Conservation (phyloP, 257 asterid genomes). For the Paulownia fortunei region DNA sequence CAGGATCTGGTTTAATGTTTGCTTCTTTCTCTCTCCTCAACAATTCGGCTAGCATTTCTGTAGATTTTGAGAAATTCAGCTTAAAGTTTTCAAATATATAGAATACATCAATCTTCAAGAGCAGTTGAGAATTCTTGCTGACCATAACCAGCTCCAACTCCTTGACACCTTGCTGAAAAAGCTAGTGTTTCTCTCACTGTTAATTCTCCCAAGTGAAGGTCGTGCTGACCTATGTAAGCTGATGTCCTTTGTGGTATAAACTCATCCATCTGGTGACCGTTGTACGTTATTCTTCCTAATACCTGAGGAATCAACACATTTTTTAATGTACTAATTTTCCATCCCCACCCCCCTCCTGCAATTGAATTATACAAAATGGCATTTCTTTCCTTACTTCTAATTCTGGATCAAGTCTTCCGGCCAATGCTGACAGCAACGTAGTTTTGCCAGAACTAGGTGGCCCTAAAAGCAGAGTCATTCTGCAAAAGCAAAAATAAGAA, state of each 20-base stretch:
- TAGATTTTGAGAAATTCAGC: slow-evolving; percentile 7
- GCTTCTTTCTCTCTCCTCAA: slow-evolving; percentile 80
- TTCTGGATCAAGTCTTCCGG: slow-evolving; percentile 69
- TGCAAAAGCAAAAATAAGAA: slow-evolving; percentile 35
- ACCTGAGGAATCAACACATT: slow-evolving; percentile 39
- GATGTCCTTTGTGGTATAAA: slow-evolving; percentile 78
- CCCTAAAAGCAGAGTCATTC: slow-evolving; percentile 74
- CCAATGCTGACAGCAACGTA: slow-evolving; percentile 69
- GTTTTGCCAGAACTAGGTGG: slow-evolving; percentile 89
- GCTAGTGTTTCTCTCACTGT: slow-evolving; percentile 88
- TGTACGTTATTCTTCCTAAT: slow-evolving; percentile 66
- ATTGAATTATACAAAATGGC: background rate
- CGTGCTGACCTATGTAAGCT: slow-evolving; percentile 78
- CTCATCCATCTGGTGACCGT: slow-evolving; percentile 65
- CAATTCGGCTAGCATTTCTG: slow-evolving; percentile 72
- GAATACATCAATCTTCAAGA: background rate
- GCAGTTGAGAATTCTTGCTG: slow-evolving; percentile 4
- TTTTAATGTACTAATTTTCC: background rate
- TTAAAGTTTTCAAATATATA: background rate
- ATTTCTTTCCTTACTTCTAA: slow-evolving; percentile 48
- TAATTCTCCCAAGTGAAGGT: slow-evolving; percentile 78
- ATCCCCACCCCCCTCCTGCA: background rate
- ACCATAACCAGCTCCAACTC: slow-evolving; percentile 80
- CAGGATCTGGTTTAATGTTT: slow-evolving; percentile 79
- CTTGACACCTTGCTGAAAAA: slow-evolving; percentile 86